Evolutionary conservation across 1,284 basidiomycete genomes (phyloP).

Genomic region (Golubevia sp.): DNA sequence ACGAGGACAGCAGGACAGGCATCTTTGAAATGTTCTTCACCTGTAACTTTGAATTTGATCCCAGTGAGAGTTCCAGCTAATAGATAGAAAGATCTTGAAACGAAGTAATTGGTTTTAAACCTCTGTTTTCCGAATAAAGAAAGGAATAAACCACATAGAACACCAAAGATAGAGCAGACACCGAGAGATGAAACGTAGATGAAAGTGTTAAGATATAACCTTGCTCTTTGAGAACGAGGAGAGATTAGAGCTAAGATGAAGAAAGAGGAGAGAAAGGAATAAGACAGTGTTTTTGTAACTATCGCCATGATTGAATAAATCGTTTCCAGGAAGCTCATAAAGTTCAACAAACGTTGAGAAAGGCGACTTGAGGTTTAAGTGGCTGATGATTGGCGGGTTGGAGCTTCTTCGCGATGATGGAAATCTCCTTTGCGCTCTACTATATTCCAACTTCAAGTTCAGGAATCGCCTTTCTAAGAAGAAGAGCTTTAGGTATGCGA

Average conservation of each 20-base stretch:
- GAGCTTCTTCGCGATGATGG: too few species aligned
- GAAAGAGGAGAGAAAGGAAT: conserved; percentile 27
- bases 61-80: conserved; percentile 73
- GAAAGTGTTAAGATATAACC: conserved; percentile 46
- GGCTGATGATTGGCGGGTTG: too few species aligned
- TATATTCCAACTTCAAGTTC: too few species aligned
- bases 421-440: too few species aligned
- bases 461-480: too few species aligned
- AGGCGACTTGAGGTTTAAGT: too few species aligned
- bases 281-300: conserved; percentile 28
- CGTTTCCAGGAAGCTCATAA: too few species aligned
- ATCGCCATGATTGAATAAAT: conserved; percentile 29
- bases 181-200: conserved; percentile 78
- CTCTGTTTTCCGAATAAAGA: conserved; percentile 72
- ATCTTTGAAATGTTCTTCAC: conserved; percentile 74
- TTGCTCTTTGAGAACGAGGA: conserved; percentile 29
- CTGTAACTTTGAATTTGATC: conserved; percentile 78
- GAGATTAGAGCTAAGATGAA: conserved; percentile 40
- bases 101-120: conserved; percentile 82
- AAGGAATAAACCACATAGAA: conserved; percentile 74
- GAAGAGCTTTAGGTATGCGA: too few species aligned
- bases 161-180: conserved; percentile 76
- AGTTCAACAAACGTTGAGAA: too few species aligned
- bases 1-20: conserved; percentile 76
- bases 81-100: conserved; percentile 82